Evolutionary conservation across 148 eudicot genomes (phyloP), one percentile per base, ranked within the genome.

Genomic region (Fagopyrum tataricum): DNA sequence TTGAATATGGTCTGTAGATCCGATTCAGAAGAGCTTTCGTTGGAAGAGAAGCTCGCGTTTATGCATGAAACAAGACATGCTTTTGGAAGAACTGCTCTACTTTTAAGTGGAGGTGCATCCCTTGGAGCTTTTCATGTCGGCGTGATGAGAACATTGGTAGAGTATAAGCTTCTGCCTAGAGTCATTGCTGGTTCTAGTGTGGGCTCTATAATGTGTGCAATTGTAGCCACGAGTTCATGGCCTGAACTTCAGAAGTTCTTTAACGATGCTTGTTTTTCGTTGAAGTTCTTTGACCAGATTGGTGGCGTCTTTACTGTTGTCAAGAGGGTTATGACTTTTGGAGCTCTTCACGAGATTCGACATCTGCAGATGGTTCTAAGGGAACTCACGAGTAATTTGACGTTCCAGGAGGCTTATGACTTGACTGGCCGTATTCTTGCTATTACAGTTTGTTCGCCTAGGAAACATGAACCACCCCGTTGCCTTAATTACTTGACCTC

Each of bases 41-140:
- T 95, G 78, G 97, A 95, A 71, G 99, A 95, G 83, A 95, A 90
- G 81, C 97, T 95, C 48, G 90, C 96, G 5, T 92, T 95, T 79
- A 92, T 95, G 92, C 96, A 92, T 53, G 96, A 95, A 78, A 95
- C 96, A 24, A 85, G 97, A 79, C 97, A 92, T 78, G 94, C 94
- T 24, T 95, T 95, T 84, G 97, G 99, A 40, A 87, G 99, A 73
- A 95, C 99, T 0, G 97, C 99, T 81, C 86, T 95, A 85, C 94
- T 95, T 67, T 72, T 95, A 64, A 92, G 99, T 61, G 97, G 99
- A 14, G 99, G 99, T 20, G 99, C 99, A 49, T 92, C 97, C 18
- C 87, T 95, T 40, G 99, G 97, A 41, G 81, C 97, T 74, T 95
- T 95, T 70, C 96, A 95, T 71, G 85, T 95, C 0, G 97, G 97